phyloP scores from a whole-genome alignment of 225 moss, liverwort and hornwort species.

The Physcomitrium patens region DNA sequence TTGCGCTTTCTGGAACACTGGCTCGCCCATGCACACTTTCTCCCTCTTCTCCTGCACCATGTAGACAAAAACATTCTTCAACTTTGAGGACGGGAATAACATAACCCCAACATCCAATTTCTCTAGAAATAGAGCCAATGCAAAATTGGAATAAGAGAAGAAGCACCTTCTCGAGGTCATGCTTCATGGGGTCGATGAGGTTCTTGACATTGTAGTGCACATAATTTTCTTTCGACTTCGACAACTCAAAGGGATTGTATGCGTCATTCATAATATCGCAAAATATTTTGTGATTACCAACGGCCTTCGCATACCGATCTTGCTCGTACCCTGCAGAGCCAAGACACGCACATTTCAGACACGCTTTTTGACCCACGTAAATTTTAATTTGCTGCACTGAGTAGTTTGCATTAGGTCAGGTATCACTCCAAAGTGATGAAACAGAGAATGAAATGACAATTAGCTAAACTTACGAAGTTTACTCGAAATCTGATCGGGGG shows the following conservation, averaged over 20 bases:
- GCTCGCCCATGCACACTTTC: conserved; percentile 49
- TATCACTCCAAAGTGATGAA: not conserved
- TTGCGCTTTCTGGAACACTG: conserved; percentile 48
- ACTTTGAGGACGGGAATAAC: not conserved
- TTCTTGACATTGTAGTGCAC: conserved; percentile 50
- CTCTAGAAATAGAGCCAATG: not conserved
- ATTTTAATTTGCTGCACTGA: not conserved
- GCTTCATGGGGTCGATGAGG: conserved; percentile 58
- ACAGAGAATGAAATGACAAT: not conserved
- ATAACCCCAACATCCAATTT: not conserved
- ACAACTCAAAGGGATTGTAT: conserved; percentile 60
- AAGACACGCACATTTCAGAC: not conserved
- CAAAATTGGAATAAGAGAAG: not conserved
- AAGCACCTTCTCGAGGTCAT: conserved; percentile 62
- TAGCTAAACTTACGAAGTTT: conserved; percentile 44
- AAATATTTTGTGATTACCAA: conserved; percentile 43
- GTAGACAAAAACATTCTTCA: not conserved
- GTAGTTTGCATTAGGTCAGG: not conserved
- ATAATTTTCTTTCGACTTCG: conserved; percentile 41
- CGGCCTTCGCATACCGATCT: conserved; percentile 58
- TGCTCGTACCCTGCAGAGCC: conserved; percentile 57
- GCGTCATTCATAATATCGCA: conserved; percentile 51
- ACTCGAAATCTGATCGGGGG: conserved; percentile 49
- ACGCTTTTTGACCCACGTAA: not conserved
- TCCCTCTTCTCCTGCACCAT: conserved; percentile 60